A percentile compares a stretch with the other conserved stretches of the same genome.
phyloP scores from a whole-genome alignment of 345 rosid species.

The Kandelia obovata region DNA sequence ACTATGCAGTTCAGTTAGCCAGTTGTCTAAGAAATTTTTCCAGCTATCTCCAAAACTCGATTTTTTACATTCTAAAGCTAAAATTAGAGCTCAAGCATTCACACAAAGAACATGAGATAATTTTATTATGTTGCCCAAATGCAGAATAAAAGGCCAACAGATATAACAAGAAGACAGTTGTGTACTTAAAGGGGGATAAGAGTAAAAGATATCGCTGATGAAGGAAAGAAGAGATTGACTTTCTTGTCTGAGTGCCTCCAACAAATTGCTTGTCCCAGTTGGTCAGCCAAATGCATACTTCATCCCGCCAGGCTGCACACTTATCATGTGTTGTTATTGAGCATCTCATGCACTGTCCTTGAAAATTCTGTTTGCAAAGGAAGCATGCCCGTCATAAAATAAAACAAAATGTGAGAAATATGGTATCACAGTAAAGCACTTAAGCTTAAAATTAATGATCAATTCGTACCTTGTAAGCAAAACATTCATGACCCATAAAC shows the following conservation, averaged over 20 bases:
- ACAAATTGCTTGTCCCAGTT: slow-evolving; percentile 66
- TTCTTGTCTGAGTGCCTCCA: slow-evolving; percentile 83
- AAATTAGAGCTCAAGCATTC: background rate
- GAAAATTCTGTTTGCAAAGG: slow-evolving; percentile 59
- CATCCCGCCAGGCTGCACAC: slow-evolving; percentile 77
- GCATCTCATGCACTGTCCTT: slow-evolving; percentile 73
- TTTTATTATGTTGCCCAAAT: background rate
- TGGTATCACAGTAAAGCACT: background rate
- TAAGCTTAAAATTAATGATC: too few relatives aligned
- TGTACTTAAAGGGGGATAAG: background rate
- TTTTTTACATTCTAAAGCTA: background rate
- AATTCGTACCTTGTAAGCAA: too few relatives aligned
- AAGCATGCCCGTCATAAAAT: slow-evolving; percentile 60
- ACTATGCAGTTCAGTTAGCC: background rate
- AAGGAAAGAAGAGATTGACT: slow-evolving; percentile 71
- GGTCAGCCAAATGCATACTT: slow-evolving; percentile 53
- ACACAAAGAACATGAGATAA: background rate
- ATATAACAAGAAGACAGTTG: background rate
- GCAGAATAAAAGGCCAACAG: background rate
- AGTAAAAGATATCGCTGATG: slow-evolving; percentile 9
- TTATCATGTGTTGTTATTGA: slow-evolving; percentile 68
- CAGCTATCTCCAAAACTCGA: background rate
- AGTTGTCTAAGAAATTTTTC: background rate
- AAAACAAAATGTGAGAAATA: background rate
- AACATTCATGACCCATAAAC: too few relatives aligned